Conservation (phyloP, 306 rosid genomes). For the Mimosa bimucronata region DNA sequence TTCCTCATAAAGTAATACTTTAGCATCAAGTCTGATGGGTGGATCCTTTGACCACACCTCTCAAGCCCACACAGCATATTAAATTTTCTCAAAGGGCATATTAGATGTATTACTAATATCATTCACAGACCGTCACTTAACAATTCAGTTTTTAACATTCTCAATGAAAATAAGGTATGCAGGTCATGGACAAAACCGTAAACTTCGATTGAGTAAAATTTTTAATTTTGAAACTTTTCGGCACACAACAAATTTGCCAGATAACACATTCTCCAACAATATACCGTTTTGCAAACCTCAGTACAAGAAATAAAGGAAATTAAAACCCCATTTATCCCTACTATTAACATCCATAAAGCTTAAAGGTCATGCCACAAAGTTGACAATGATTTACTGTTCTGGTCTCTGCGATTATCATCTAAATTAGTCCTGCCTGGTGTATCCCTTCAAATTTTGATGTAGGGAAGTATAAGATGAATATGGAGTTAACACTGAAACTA, state of each 20-base stretch:
- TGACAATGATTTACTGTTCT: no score
- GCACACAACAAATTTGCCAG: background rate
- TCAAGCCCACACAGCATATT: background rate
- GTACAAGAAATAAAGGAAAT: background rate
- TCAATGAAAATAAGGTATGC: background rate
- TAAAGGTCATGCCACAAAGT: no score
- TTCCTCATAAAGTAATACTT: background rate
- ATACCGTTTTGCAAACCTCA: background rate
- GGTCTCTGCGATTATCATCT: no score
- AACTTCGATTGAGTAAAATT: no score
- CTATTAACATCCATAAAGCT: background rate
- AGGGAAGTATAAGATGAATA: background rate
- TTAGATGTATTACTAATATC: background rate
- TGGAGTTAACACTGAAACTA: background rate
- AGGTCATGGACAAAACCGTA: background rate
- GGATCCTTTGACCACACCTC: conserved; percentile 7
- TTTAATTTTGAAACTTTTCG: no score
- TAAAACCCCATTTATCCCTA: background rate
- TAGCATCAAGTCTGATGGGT: background rate
- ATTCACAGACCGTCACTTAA: background rate
- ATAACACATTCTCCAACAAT: background rate
- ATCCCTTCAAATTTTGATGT: background rate
- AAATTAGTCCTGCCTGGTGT: background rate
- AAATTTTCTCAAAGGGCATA: background rate
- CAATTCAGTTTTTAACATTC: background rate